Base-by-base conservation (phyloP, 2,329 filamentous ascomycete species). In the Monosporascus sp. region DNA sequence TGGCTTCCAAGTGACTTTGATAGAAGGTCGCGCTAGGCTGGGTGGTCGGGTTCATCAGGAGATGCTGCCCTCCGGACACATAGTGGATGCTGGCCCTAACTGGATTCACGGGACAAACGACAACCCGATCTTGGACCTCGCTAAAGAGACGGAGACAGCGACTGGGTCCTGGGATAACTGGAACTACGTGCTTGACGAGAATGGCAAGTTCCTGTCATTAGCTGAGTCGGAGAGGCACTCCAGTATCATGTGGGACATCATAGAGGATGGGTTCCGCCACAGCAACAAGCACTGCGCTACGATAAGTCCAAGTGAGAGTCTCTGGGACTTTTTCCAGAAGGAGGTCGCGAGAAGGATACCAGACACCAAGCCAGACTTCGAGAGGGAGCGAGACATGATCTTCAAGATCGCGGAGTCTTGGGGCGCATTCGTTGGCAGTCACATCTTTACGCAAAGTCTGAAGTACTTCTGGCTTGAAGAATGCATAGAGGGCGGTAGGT, bases 401-500 rank as follows among this genome's bases (percentile, higher is more conserved):
- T 67, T 80, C 50, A 76, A 82, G 56, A 70, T 82, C 64, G 81
- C 82, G 3, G 81, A 86, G 60, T 77, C 83, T 62, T 90, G 87
- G 86, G 87, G 87, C 2, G 81, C 81, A 0, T 91, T 88, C 64
- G 78, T 90, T 6, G 88, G 88, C 16, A 86, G 80, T 54, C 79
- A 83, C 0, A 74, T 88, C 8, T 71, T 76, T 50, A 78, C 65
- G 26, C 88, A 91, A 66, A 90, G 86, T 61, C 73, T 91, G 34
- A 88, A 85, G 71, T 91, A 84, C 71, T 88, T 90, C 66, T 90
- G 87, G 86, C 66, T 91, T 5, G 88, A 91, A 65, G 86, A 91
- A 68, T 89, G 86, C 59, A 85, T 91, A 50, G 87, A 90, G 64
- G 87, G 87, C 46, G 81, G 82, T 82, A 65, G 61, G 74, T 63